phyloP scores from a whole-genome alignment of 129 eudicot species.

The Artemisia tridentata region DNA sequence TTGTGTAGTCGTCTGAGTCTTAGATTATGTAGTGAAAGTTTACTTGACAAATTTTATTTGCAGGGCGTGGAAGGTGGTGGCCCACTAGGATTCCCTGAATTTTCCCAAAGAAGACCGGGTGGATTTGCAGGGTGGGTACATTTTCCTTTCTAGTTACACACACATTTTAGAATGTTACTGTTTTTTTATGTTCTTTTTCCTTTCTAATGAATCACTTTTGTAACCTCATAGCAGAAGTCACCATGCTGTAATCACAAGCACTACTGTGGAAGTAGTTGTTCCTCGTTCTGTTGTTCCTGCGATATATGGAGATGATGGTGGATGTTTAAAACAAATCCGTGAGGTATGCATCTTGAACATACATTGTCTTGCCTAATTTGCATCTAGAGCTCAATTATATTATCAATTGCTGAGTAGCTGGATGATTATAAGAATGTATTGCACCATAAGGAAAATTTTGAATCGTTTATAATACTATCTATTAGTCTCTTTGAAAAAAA shows the following conservation, averaged over 20 bases:
- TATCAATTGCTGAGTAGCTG: too few relatives aligned
- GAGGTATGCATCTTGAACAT: conserved; percentile 47
- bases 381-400: too few relatives aligned
- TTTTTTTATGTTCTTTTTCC: neutral
- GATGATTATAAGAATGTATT: too few relatives aligned
- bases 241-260: conserved; percentile 74
- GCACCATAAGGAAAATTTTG: too few relatives aligned
- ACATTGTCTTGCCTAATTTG: neutral
- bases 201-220: conserved; percentile 7
- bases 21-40: neutral
- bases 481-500: too few relatives aligned
- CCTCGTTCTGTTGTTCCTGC: conserved; percentile 86
- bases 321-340: conserved; percentile 76
- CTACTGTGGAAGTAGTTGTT: conserved; percentile 93
- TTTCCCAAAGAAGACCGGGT: conserved; percentile 69
- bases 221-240: conserved; percentile 47
- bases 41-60: conserved; percentile 12
- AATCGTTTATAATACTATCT: too few relatives aligned
- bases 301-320: conserved; percentile 96
- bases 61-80: conserved; percentile 81
- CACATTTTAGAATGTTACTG: neutral
- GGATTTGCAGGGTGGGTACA: conserved; percentile 83
- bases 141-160: neutral
- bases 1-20: neutral
- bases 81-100: conserved; percentile 62